These are phyloP conservation scores for Viola odorata DNA, from an alignment of 345 rosid species.

Conservation along the genomic window DNA sequence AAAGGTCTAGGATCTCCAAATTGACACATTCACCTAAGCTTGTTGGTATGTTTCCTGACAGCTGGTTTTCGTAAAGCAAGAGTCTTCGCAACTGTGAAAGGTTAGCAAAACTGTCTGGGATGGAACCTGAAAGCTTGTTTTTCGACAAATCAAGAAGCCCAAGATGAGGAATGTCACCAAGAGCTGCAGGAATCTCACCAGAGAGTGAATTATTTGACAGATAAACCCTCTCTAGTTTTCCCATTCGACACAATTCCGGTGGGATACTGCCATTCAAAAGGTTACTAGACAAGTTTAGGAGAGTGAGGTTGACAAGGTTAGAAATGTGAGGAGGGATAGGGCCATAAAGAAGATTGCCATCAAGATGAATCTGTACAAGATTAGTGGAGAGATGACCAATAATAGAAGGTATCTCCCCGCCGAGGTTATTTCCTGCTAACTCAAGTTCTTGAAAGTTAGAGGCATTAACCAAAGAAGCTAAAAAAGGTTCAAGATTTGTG, in stretches of 20 bases:
- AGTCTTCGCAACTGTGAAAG: slow-evolving; percentile 73
- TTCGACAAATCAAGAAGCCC: slow-evolving; percentile 81
- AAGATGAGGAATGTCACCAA: slow-evolving; percentile 62
- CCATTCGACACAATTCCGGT: slow-evolving; percentile 48
- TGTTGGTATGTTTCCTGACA: slow-evolving; percentile 66
- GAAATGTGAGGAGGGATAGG: slow-evolving; percentile 72
- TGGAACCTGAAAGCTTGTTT: slow-evolving; percentile 72
- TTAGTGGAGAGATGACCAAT: slow-evolving; percentile 58
- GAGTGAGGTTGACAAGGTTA: slow-evolving; percentile 62
- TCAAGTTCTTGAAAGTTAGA: slow-evolving; percentile 67
- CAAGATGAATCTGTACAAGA: slow-evolving; percentile 71
- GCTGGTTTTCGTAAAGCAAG: slow-evolving; percentile 49
- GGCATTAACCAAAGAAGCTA: slow-evolving; percentile 52
- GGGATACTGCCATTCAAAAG: slow-evolving; percentile 72
- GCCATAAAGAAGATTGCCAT: slow-evolving; percentile 64
- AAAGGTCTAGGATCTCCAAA: slow-evolving; percentile 80
- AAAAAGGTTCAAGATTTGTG: slow-evolving; percentile 75
- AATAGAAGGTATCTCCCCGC: slow-evolving; percentile 59
- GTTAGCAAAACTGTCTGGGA: slow-evolving; percentile 74
- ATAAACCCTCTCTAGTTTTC: slow-evolving; percentile 69
- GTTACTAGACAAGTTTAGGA: slow-evolving; percentile 76
- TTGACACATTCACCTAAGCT: slow-evolving; percentile 68
- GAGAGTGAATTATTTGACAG: slow-evolving; percentile 66
- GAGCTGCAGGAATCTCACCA: slow-evolving; percentile 65
- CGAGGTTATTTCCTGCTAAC: slow-evolving; percentile 66